Conservation (phyloP, 305 asterid species). For the Fraxinus ornus region DNA sequence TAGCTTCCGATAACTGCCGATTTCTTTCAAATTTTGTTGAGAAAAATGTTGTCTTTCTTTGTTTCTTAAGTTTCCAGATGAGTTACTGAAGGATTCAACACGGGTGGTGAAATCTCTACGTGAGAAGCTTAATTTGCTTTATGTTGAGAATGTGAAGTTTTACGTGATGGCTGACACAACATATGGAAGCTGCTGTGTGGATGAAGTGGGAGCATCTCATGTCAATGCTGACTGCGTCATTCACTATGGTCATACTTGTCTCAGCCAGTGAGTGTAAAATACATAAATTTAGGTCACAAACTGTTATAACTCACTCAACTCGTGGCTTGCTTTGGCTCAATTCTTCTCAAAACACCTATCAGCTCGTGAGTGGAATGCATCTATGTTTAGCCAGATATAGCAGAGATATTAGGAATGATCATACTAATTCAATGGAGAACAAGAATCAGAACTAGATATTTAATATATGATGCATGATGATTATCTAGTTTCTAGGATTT, state of each 20-base stretch:
- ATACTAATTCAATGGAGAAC: not conserved
- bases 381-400: not conserved
- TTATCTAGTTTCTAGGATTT: not conserved
- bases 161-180: constrained; percentile 95
- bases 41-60: constrained; percentile 8
- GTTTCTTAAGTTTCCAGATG: constrained; percentile 65
- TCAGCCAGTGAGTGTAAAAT: constrained; percentile 77
- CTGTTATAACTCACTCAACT: not conserved
- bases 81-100: constrained; percentile 64
- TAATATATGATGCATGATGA: not conserved
- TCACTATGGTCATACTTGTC: constrained; percentile 91
- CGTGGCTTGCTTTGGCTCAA: not conserved
- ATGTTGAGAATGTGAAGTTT: constrained; percentile 45
- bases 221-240: constrained; percentile 71
- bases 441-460: not conserved
- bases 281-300: not conserved
- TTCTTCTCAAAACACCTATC: not conserved
- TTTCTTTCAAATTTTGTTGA: not conserved
- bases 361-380: not conserved
- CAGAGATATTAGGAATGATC: not conserved
- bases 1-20: not conserved
- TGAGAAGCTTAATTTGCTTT: constrained; percentile 34
- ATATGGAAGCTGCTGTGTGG: constrained; percentile 89
- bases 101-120: constrained; percentile 59
- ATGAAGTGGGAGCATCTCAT: constrained; percentile 96